Base-by-base conservation (phyloP, 192 early-diverging fungal species). In the Endogone sp. region DNA sequence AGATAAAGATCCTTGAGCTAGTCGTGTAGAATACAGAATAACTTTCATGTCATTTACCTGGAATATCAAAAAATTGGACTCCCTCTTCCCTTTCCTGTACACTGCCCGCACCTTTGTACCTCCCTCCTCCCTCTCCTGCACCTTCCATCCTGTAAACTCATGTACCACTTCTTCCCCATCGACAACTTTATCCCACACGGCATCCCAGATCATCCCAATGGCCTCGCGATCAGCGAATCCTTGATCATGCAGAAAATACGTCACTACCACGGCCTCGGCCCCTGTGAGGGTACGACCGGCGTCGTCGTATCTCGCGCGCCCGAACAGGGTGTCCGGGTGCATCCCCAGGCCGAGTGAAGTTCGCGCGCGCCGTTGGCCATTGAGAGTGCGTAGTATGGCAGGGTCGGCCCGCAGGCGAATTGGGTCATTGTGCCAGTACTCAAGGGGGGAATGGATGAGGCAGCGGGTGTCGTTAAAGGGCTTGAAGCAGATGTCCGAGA, bases 361-460 rank as follows among this genome's bases (percentile, higher is more conserved):
- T 25, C 29, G 57, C 26, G 9, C 22, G 56, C 31, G 3, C 68
- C 26, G 3, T 44, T 64, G 60, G 16, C 37, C 58, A 11, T 55
- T 56, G n/a, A 74, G 55, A 0, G 69, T 71, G 2, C 29, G 55
- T 0, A 29, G 10, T 29, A 66, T 64, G 30, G 71, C 62, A 8
- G 25, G 16, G 24, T 77, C 60, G 2, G 62, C 59, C 30, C 25
- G 26, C 24, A 75, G 37, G 9, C 30, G 29, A 13, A 23, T 64
- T n/a, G 27, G 23, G 25, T 61, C 57, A 58, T 70, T 58, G 2
- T 65, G 57, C 79, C 87, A 86, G 63, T 75, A 84, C 27, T 82
- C 79, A 9, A 87, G 71, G 9, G 86, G 84, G 20, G 86, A 86
- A 66, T 91, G 84, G 2, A 88, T 71, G 3, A 91, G 54, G 62